A percentile compares a stretch with the other conserved stretches of the same genome.
Evolutionary conservation across 2,329 filamentous ascomycete species (phyloP).

Genomic region (Neospermospora avenae): DNA sequence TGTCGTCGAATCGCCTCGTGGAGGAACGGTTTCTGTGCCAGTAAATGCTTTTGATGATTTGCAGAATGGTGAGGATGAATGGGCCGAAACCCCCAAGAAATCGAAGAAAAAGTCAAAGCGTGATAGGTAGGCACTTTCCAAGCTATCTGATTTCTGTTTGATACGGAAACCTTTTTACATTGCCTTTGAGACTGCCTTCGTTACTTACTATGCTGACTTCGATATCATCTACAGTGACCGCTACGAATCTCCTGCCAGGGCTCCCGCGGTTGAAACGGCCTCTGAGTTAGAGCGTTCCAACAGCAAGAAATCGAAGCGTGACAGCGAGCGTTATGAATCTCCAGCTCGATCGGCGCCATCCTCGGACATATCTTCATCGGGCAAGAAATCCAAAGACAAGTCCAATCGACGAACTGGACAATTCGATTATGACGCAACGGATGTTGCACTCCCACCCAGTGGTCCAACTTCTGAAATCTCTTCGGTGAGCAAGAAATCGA

Average conservation of each 20-base stretch:
- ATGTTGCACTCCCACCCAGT: conserved; percentile 11
- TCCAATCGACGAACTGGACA: conserved; percentile 25
- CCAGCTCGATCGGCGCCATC: conserved; percentile 18
- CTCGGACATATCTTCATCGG: conserved; percentile 23
- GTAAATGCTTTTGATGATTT: conserved; percentile 34
- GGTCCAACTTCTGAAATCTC: conserved; percentile 9
- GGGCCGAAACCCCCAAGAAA: conserved; percentile 36
- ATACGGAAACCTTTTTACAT: not conserved
- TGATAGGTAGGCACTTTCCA: conserved; percentile 24
- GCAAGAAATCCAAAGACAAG: conserved; percentile 26
- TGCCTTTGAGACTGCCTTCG: not conserved
- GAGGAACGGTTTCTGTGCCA: conserved; percentile 27
- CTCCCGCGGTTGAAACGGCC: conserved; percentile 13
- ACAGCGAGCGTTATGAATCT: conserved; percentile 17
- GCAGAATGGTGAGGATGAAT: conserved; percentile 37
- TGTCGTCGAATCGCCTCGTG: conserved; percentile 32
- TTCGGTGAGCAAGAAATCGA: conserved; percentile 10
- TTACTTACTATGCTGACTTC: not conserved
- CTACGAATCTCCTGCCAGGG: conserved; percentile 1
- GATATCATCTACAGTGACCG: not conserved
- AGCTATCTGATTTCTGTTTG: not conserved
- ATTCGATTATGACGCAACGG: conserved; percentile 18
- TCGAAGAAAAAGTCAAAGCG: conserved; percentile 40
- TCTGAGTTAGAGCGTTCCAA: conserved; percentile 24
- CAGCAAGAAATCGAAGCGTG: conserved; percentile 25